phyloP scores from a whole-genome alignment of 83 land plant species.

The Diphasiastrum complanatum region DNA sequence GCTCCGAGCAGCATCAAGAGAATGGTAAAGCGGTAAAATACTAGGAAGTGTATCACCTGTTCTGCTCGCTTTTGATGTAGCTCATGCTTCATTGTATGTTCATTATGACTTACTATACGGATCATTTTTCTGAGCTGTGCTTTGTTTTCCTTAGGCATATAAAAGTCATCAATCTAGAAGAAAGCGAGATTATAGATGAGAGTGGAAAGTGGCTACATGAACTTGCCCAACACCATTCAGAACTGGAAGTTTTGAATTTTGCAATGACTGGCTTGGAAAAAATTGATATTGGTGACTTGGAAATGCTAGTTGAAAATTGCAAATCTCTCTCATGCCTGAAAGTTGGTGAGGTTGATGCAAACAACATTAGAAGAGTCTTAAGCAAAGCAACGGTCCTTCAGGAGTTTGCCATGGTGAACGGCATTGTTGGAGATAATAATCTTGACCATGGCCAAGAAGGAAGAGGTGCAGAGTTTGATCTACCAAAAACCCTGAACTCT shows the following conservation, averaged over 20 bases:
- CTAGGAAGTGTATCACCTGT: too few relatives aligned
- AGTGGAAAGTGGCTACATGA: conserved; percentile 73
- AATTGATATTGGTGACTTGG: conserved; percentile 40
- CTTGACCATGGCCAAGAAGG: conserved; percentile 14
- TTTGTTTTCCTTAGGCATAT: conserved; percentile 42
- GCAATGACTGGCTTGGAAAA: conserved; percentile 48
- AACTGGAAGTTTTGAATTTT: conserved; percentile 55
- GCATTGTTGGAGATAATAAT: conserved; percentile 14
- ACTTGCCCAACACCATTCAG: conserved; percentile 50
- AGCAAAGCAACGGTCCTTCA: too few relatives aligned
- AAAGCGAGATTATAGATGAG: conserved; percentile 52
- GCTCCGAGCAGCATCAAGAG: too few relatives aligned
- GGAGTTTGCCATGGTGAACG: conserved; percentile 50
- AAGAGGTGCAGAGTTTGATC: conserved; percentile 26
- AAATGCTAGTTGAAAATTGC: conserved; percentile 56
- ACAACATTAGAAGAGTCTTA: conserved; percentile 47
- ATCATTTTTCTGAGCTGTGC: too few relatives aligned
- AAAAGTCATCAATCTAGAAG: conserved; percentile 54
- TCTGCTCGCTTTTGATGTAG: too few relatives aligned
- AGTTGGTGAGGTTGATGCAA: conserved; percentile 52
- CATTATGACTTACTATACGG: too few relatives aligned
- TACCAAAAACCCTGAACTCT: conserved; percentile 33
- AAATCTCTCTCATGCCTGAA: conserved; percentile 42
- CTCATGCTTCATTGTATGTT: too few relatives aligned
- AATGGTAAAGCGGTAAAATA: too few relatives aligned